phyloP scores from a whole-genome alignment of 1,139 yeast genomes.

The Saccharomyces uvarum region DNA sequence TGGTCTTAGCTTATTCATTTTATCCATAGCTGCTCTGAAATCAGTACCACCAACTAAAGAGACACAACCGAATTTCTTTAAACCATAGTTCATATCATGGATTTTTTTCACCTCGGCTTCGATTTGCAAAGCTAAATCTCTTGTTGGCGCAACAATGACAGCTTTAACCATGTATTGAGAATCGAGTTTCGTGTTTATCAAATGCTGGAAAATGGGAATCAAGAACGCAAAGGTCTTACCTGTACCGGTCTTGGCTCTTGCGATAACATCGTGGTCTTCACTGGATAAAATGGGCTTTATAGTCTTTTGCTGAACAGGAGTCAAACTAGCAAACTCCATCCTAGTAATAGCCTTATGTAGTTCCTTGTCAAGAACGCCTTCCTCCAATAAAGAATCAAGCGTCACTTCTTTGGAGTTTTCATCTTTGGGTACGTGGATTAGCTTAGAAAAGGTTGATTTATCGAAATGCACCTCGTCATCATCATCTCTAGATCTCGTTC shows the following conservation, averaged over 20 bases:
- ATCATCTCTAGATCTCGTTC: conserved; percentile 3
- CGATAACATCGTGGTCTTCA: conserved; percentile 58
- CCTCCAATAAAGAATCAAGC: conserved; percentile 22
- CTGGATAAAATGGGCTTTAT: conserved; percentile 55
- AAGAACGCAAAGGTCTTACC: conserved; percentile 90
- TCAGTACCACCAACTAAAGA: conserved; percentile 48
- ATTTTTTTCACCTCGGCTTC: conserved; percentile 55
- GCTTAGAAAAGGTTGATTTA: conserved; percentile 13
- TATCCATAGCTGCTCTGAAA: conserved; percentile 34
- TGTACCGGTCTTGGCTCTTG: conserved; percentile 90
- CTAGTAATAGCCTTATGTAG: conserved; percentile 34
- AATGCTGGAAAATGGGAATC: conserved; percentile 64
- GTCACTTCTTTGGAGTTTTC: conserved; percentile 16
- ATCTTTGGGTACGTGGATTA: conserved; percentile 17
- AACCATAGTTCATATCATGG: conserved; percentile 23
- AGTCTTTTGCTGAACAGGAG: conserved; percentile 74
- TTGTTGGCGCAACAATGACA: conserved; percentile 78
- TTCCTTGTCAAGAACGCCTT: conserved; percentile 18
- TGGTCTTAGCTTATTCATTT: conserved; percentile 31
- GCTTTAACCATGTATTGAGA: conserved; percentile 39
- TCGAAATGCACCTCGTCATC: conserved; percentile 7
- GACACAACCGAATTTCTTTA: conserved; percentile 34
- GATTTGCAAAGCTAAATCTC: conserved; percentile 86
- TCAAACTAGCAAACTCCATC: conserved; percentile 46
- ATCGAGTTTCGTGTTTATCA: conserved; percentile 32